Conservation (phyloP, 495 filamentous ascomycete genomes). For the Glonium stellatum region DNA sequence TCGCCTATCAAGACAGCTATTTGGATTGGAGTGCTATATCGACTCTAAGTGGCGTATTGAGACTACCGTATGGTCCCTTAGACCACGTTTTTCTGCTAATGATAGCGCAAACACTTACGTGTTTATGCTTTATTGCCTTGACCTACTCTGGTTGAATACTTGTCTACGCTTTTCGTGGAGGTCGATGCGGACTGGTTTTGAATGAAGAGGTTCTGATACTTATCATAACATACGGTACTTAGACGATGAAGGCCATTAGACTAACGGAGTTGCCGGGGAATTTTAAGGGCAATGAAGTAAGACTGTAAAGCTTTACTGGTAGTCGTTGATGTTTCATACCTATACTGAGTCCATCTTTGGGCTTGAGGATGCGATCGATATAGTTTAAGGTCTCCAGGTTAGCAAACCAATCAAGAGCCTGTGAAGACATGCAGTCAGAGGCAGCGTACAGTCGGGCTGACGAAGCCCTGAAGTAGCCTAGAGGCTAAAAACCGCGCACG, state of each 20-base stretch:
- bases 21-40: constrained; percentile 54
- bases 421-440: background rate
- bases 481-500: too few species aligned
- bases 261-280: background rate
- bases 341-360: constrained; percentile 48
- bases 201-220: background rate
- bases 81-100: constrained; percentile 35
- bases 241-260: background rate
- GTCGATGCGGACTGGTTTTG: constrained; percentile 34
- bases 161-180: constrained; percentile 29
- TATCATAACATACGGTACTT: background rate
- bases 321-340: constrained; percentile 64
- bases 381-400: constrained; percentile 48
- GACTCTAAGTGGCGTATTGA: constrained; percentile 48
- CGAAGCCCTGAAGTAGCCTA: too few species aligned
- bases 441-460: too few species aligned
- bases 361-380: constrained; percentile 51
- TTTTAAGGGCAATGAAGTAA: background rate
- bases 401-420: constrained; percentile 47
- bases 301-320: constrained; percentile 32
- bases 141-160: constrained; percentile 43
- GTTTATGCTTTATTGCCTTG: constrained; percentile 38
- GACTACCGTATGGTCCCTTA: constrained; percentile 32
- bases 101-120: constrained; percentile 46
- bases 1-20: constrained; percentile 48